Evolutionary conservation across 495 filamentous ascomycete genomes (phyloP).

Genomic region (Penicillium turbatum): DNA sequence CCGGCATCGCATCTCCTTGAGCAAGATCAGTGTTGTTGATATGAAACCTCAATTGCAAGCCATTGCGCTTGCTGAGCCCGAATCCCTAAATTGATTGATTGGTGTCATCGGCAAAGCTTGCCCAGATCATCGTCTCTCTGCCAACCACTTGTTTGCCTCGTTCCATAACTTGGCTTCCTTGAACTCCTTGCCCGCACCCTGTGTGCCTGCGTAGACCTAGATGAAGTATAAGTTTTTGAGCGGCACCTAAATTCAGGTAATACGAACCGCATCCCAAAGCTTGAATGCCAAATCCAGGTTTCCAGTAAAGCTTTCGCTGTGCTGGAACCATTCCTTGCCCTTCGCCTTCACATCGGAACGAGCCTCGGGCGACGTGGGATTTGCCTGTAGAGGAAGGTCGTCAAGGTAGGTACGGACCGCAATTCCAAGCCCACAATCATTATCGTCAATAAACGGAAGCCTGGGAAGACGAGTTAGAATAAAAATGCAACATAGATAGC

Average conservation of each 20-base stretch:
- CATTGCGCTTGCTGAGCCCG: conserved; percentile 11
- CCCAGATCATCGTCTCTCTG: conserved; percentile 40
- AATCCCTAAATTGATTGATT: conserved; percentile 12
- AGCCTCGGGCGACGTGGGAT: conserved; percentile 55
- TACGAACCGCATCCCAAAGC: conserved; percentile 74
- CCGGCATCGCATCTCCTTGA: conserved; percentile 1
- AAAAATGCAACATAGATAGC: background rate
- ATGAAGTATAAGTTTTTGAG: conserved; percentile 12
- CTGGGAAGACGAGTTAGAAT: conserved; percentile 46
- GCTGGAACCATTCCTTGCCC: conserved; percentile 70
- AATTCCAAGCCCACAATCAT: conserved; percentile 81
- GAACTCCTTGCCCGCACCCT: conserved; percentile 60
- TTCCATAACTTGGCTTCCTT: conserved; percentile 59
- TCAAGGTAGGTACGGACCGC: conserved; percentile 92
- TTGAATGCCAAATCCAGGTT: conserved; percentile 78
- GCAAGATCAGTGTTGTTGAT: background rate
- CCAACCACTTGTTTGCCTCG: conserved; percentile 63
- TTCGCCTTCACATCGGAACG: conserved; percentile 57
- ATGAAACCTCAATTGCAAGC: conserved; percentile 7
- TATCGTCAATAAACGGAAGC: conserved; percentile 79
- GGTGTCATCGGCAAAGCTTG: conserved; percentile 12
- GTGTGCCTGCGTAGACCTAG: conserved; percentile 61
- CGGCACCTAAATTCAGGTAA: background rate
- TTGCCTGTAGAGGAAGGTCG: conserved; percentile 58
- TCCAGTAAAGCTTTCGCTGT: conserved; percentile 66